Evolutionary conservation across 2,329 filamentous ascomycete species (phyloP), one percentile per base, ranked within the genome.

Genomic region (Aspergillus candidus): DNA sequence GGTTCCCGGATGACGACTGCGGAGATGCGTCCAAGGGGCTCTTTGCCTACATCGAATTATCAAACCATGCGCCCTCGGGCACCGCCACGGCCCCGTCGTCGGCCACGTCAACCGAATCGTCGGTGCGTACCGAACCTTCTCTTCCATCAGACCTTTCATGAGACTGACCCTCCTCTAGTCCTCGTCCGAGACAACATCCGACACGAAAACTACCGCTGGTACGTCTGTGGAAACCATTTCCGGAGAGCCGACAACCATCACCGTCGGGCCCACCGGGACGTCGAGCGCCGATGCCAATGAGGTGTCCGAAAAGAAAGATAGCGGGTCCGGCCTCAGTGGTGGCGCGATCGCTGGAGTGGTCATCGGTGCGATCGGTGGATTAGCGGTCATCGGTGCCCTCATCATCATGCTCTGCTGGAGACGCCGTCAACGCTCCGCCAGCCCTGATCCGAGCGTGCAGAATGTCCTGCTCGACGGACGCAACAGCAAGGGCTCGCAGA

Each of bases 1-100:
- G 72, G n/a, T 75, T 69, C 53, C 65, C 65, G n/a, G 42, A 46
- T 12, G 72, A 75, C 43, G 61, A 57, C 41, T 75, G 72, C 52
- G 72, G 72, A 40, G 69, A 60, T 54, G 49, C 56, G 10, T 45
- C 59, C 13, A 51, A 65, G 15, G 64, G 59, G 12, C 59, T 73
- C 2, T 75, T 58, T 47, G 71, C 58, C 34, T 75, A 75, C 51
- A 61, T 72, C 40, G 51, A 61, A 12, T 58, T 73, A 36, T 49
- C 53, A 11, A 56, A 55, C 33, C 57, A 61, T 30, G 54, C 56
- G 13, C 55, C 63, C 14, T 61, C 62, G 11, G 62, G 63, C 46
- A 69, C 65, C 8, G 58, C 57, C 11, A 48, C 49, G 31, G 56
- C 46, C 7, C 52, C 51, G 38, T 38, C 52, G 12, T 46, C 50